These are phyloP conservation scores for Phytopythium boreale DNA, from an alignment of 352 stramenopile species.

Conservation along the genomic window DNA sequence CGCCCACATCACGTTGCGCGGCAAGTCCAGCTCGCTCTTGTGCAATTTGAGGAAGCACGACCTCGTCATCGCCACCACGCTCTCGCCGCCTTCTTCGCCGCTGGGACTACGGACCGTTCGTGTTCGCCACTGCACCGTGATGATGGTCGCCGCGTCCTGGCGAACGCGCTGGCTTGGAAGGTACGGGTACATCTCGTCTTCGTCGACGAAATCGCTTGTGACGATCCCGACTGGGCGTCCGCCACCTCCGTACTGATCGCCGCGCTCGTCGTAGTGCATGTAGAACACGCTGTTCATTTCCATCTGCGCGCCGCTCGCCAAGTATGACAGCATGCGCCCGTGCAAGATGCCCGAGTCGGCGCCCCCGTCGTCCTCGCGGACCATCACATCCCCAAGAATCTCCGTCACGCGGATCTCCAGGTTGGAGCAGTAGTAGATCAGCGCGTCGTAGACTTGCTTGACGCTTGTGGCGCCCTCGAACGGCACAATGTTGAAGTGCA, in stretches of 20 bases:
- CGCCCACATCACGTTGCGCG: constrained; percentile 23
- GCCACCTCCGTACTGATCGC: constrained; percentile 14
- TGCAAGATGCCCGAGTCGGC: constrained; percentile 36
- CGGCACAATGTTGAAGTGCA: constrained; percentile 43
- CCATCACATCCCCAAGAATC: constrained; percentile 46
- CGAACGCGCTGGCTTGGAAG: constrained; percentile 15
- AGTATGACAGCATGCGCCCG: constrained; percentile 40
- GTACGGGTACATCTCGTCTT: constrained; percentile 28
- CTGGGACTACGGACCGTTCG: constrained; percentile 11
- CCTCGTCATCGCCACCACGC: constrained; percentile 23
- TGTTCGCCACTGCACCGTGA: constrained; percentile 17
- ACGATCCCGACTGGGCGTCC: constrained; percentile 25
- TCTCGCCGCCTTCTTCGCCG: constrained; percentile 13
- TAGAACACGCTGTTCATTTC: constrained; percentile 26
- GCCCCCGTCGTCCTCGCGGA: constrained; percentile 57
- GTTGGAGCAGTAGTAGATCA: constrained; percentile 52
- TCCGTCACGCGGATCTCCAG: constrained; percentile 65
- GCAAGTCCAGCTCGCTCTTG: constrained; percentile 10
- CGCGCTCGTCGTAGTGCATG: constrained; percentile 38
- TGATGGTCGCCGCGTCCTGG: constrained; percentile 26
- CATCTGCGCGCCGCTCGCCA: constrained; percentile 18
- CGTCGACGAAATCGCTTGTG: constrained; percentile 27
- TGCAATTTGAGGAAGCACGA: constrained; percentile 16
- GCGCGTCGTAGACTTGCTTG: constrained; percentile 46
- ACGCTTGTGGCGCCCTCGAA: constrained; percentile 35